These are phyloP conservation scores for Daldinia concentrica DNA, from an alignment of 495 filamentous ascomycete species.

Conservation along the genomic window DNA sequence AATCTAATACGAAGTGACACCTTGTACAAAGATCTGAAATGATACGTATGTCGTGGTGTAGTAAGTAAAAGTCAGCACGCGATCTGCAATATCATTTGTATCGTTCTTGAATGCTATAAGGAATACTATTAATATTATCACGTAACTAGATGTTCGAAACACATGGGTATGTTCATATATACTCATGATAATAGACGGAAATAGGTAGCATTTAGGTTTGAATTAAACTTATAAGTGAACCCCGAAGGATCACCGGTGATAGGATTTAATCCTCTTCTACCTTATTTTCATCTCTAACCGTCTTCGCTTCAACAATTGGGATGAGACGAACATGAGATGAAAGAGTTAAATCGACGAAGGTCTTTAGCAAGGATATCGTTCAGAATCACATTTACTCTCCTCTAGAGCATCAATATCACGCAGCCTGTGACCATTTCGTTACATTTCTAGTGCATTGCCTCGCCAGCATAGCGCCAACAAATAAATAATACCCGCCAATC, in stretches of 20 bases:
- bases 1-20: conserved; percentile 35
- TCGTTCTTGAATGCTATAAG: background rate
- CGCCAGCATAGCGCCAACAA: conserved; percentile 40
- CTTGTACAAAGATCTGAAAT: conserved; percentile 11
- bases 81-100: background rate
- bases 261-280: conserved; percentile 15
- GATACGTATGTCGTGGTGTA: background rate
- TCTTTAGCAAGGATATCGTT: conserved; percentile 24
- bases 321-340: conserved; percentile 13
- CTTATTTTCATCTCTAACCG: background rate
- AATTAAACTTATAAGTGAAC: background rate
- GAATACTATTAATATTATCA: background rate
- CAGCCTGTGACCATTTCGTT: conserved; percentile 36
- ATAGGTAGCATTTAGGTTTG: too few species aligned
- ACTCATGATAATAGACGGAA: background rate
- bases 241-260: conserved; percentile 20
- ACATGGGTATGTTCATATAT: conserved; percentile 11
- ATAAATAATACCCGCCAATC: conserved; percentile 37
- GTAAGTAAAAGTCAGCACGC: background rate
- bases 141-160: background rate
- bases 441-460: conserved; percentile 33
- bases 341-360: conserved; percentile 15
- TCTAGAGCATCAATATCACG: conserved; percentile 39
- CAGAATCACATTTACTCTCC: conserved; percentile 27
- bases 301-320: conserved; percentile 4